Percentiles rank a stretch among this genome's conserved stretches.
These are phyloP conservation scores for Lodderomyces metapsilosis DNA, from an alignment of 1,139 yeast genomes.

Conservation along the genomic window DNA sequence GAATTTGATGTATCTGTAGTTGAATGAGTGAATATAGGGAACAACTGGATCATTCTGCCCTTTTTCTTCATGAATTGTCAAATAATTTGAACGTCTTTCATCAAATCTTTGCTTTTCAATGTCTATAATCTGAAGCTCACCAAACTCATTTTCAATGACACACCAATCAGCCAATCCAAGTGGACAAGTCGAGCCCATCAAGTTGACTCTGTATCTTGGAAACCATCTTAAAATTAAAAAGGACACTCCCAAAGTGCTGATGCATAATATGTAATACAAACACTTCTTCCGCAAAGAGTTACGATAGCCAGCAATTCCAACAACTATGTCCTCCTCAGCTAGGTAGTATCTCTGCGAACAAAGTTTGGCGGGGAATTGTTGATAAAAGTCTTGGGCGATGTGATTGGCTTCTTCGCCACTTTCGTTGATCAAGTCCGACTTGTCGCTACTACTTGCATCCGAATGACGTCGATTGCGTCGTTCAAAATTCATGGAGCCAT, in stretches of 20 bases:
- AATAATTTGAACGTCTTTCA: slow-evolving; percentile 67
- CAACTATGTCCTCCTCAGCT: slow-evolving; percentile 91
- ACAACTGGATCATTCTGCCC: slow-evolving; percentile 52
- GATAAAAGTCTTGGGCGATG: slow-evolving; percentile 41
- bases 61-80: slow-evolving; percentile 35
- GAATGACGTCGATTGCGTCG: slow-evolving; percentile 31
- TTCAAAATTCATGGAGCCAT: slow-evolving; percentile 38
- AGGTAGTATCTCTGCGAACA: slow-evolving; percentile 79
- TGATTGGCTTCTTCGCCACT: slow-evolving; percentile 13
- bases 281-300: slow-evolving; percentile 47
- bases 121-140: slow-evolving; percentile 65
- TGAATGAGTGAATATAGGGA: slow-evolving; percentile 68
- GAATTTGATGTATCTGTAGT: slow-evolving; percentile 79
- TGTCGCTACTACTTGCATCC: slow-evolving; percentile 24
- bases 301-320: slow-evolving; percentile 89
- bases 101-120: slow-evolving; percentile 63
- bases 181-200: slow-evolving; percentile 66
- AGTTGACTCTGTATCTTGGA: slow-evolving; percentile 68
- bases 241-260: slow-evolving; percentile 65
- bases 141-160: slow-evolving; percentile 90
- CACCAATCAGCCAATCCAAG: slow-evolving; percentile 90
- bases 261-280: slow-evolving; percentile 55
- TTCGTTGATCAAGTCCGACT: slow-evolving; percentile 18
- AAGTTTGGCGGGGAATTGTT: slow-evolving; percentile 42
- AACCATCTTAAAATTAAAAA: slow-evolving; percentile 81